phyloP scores from a whole-genome alignment of 2,329 filamentous ascomycete species.

The Botrytis porri region DNA sequence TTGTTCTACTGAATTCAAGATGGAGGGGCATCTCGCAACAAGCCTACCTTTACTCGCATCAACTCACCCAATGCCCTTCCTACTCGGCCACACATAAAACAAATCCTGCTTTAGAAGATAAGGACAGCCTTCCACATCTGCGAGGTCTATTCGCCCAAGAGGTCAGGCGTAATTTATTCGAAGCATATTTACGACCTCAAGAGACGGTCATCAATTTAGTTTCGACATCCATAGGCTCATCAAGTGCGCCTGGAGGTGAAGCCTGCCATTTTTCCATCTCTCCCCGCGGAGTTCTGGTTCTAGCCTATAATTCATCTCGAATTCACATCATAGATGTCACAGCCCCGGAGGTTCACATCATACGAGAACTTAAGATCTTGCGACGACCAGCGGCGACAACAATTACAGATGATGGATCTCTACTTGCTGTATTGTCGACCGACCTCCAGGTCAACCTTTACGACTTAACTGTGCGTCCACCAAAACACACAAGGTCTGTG shows the following conservation, averaged over 20 bases:
- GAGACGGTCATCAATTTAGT: conserved; percentile 75
- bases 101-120: conserved; percentile 40
- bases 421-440: conserved; percentile 75
- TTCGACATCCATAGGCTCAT: conserved; percentile 79
- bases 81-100: conserved; percentile 50
- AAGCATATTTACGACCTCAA: conserved; percentile 68
- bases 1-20: conserved; percentile 62
- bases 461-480: conserved; percentile 61
- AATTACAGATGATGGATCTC: conserved; percentile 72
- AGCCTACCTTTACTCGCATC: conserved; percentile 59
- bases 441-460: conserved; percentile 88
- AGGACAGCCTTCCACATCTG: conserved; percentile 54
- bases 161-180: conserved; percentile 74
- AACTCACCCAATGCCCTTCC: conserved; percentile 60
- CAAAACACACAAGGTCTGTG: conserved; percentile 69
- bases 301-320: conserved; percentile 81
- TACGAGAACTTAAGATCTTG: conserved; percentile 75
- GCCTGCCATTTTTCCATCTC: conserved; percentile 83
- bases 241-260: conserved; percentile 75
- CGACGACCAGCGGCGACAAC: conserved; percentile 73
- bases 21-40: conserved; percentile 64
- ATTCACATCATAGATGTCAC: conserved; percentile 75
- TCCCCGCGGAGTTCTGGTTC: conserved; percentile 67
- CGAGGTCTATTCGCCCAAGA: conserved; percentile 66
- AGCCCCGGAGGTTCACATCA: conserved; percentile 57